Evolutionary conservation across 2,329 filamentous ascomycete species (phyloP), one percentile per base, ranked within the genome.

Genomic region (Colletotrichum sp.): DNA sequence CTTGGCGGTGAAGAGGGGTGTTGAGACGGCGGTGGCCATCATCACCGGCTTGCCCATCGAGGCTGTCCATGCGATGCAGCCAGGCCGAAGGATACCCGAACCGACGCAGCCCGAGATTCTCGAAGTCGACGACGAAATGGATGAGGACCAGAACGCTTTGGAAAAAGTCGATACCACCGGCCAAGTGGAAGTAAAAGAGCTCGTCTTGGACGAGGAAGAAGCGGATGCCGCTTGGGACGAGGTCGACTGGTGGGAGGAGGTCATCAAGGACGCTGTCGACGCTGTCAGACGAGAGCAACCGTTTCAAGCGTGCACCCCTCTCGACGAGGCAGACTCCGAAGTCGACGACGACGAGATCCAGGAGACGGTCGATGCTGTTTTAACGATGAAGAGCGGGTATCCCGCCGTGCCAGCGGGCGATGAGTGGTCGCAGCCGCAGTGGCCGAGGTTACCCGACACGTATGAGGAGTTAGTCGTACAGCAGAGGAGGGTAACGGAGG

Each of bases 361-460:
- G 9, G 75, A 78, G 68, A 74, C 68, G 8, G 77, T 76, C n/a
- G 72, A 77, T 64, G 69, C 58, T 21, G 72, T 73, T 10, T 43
- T 77, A 36, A 67, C 75, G 9, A 28, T 58, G 26, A 71, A 72
- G 30, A 72, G 68, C 43, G 56, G 60, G 2, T 78, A 68, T 58
- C 69, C 75, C 3, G 58, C 76, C 7, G 72, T 74, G 16, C 75
- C 73, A 2, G 69, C 61, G 12, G 62, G 52, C n/a, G 70, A 77
- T 1, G 77, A 77, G 72, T 77, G 75, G 77, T 62, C 58, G 26
- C 72, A 75, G 61, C 72, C 67, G 4, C 75, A 78, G 66, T 78
- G 73, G 60, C 62, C 75, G 24, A 56, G 70, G 12, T 26, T 78
- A 6, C 77, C 77, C 7, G 72, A 77, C 8, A 76, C 75, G 1